A percentile compares a stretch with the other conserved stretches of the same genome.
These are phyloP conservation scores for Podaxis mareebaensis DNA, from an alignment of 768 basidiomycete species.

Conservation along the genomic window DNA sequence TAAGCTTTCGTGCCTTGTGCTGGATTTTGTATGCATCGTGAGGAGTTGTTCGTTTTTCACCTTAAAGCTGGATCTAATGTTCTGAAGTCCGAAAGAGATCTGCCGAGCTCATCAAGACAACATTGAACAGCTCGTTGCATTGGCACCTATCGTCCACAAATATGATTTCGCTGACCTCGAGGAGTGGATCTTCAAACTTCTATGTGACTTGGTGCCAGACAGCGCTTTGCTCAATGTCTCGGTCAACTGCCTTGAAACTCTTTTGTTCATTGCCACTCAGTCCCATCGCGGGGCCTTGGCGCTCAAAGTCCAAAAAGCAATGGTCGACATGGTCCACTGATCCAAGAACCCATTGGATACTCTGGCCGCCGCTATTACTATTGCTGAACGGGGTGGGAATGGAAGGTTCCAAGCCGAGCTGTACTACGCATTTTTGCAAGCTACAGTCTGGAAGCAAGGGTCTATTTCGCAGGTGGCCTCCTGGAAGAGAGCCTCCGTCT, in stretches of 20 bases:
- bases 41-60: background rate
- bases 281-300: background rate
- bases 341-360: background rate
- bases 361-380: background rate
- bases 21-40: background rate
- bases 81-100: background rate
- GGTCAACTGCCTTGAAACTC: background rate
- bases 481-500: background rate
- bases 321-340: background rate
- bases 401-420: background rate
- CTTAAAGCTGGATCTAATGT: background rate
- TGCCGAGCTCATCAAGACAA: background rate
- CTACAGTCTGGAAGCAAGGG: background rate
- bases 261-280: background rate
- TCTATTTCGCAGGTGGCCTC: background rate
- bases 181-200: background rate
- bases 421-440: slow-evolving; percentile 4
- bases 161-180: background rate
- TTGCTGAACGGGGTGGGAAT: background rate
- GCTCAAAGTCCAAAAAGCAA: background rate
- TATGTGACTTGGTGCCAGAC: background rate
- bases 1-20: slow-evolving; percentile 2
- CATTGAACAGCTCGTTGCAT: background rate
- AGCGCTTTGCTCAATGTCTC: background rate
- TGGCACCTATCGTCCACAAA: background rate